Percentiles rank a stretch among this genome's conserved stretches.
phyloP scores from a whole-genome alignment of 805 yeast genomes.

The Suhomyces faveliae region DNA sequence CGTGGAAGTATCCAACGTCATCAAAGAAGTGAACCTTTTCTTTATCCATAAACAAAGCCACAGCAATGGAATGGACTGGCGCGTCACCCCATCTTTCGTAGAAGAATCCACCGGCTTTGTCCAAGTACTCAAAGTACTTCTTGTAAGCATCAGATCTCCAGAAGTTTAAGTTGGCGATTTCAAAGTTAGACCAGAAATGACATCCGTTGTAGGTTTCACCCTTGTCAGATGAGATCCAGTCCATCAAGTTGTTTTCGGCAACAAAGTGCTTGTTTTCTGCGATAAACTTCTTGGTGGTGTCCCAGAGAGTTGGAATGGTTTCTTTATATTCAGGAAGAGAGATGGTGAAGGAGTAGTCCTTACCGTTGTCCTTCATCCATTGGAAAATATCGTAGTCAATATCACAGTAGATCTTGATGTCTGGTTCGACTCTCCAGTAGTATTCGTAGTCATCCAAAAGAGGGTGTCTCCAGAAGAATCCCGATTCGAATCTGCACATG shows the following conservation, averaged over 20 bases:
- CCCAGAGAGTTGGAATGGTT: slow-evolving; percentile 87
- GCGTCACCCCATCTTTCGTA: slow-evolving; percentile 96
- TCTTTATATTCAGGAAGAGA: slow-evolving; percentile 77
- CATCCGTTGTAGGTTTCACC: slow-evolving; percentile 76
- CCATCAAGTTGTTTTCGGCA: slow-evolving; percentile 63
- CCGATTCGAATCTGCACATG: slow-evolving; percentile 91
- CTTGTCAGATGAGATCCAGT: slow-evolving; percentile 65
- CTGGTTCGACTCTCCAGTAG: slow-evolving; percentile 96
- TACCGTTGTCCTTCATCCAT: slow-evolving; percentile 69
- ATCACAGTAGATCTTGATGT: slow-evolving; percentile 77
- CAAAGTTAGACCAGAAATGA: slow-evolving; percentile 92
- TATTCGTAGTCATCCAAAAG: slow-evolving; percentile 74
- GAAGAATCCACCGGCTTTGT: slow-evolving; percentile 85
- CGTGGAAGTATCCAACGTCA: slow-evolving; percentile 83
- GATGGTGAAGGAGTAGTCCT: slow-evolving; percentile 86
- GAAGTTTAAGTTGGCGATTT: slow-evolving; percentile 69
- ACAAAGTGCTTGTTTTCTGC: slow-evolving; percentile 58
- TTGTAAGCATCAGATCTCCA: slow-evolving; percentile 73
- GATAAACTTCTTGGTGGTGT: slow-evolving; percentile 66
- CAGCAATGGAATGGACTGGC: slow-evolving; percentile 88
- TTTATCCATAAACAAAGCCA: slow-evolving; percentile 69
- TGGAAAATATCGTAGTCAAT: slow-evolving; percentile 84
- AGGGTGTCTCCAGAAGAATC: slow-evolving; percentile 82
- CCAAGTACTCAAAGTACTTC: slow-evolving; percentile 70
- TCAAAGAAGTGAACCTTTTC: slow-evolving; percentile 73